Base-by-base conservation (phyloP, 345 rosid species). In the Hibiscus mutabilis region DNA sequence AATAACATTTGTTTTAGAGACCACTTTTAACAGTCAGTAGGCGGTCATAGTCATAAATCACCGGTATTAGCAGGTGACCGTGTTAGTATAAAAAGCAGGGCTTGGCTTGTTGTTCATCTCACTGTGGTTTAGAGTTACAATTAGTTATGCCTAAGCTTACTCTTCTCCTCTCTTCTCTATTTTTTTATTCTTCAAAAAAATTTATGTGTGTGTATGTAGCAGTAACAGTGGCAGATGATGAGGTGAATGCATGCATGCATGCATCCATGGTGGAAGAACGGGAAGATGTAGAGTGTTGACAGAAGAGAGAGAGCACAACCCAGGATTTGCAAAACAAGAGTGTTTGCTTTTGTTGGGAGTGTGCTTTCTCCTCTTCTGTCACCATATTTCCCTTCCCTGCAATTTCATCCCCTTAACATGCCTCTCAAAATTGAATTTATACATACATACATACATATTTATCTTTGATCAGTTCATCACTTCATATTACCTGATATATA, bases 241-340 rank as follows among this genome's bases (percentile, higher is more conserved):
- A 52, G 21, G 15, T 25, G 53, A 53, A 11, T 16, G 58, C 24
- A 46, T 71, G 29, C 8, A 22, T 16, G 58, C 24, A 46, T 71
- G 29, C 4, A 21, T 24, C 3, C 29, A 35, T 25, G 69, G 19
- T 24, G 69, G 33, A 7, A 13, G 37, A 33, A 11, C 10, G 51
- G 47, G 65, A 60, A 27, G 65, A 29, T 21, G 37, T 35, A 33
- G 3, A 2, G 74, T 80, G 96, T 77, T 92, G 97, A 92, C 97
- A 92, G 97, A 92, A 92, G 97, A 92, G 94, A 92, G 96, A 78
- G 93, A 84, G 96, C 91, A 89, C 97, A 90, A 78, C 66, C 96
- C 84, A 62, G 57, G 84, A 88, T 81, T 25, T 60, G 87, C 83
- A 53, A 75, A 84, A 75, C 40, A 79, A 46, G 72, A 29, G 76